These are phyloP conservation scores for Mortierella sp. DNA, from an alignment of 371 early-diverging fungal genomes.

Conservation along the genomic window DNA sequence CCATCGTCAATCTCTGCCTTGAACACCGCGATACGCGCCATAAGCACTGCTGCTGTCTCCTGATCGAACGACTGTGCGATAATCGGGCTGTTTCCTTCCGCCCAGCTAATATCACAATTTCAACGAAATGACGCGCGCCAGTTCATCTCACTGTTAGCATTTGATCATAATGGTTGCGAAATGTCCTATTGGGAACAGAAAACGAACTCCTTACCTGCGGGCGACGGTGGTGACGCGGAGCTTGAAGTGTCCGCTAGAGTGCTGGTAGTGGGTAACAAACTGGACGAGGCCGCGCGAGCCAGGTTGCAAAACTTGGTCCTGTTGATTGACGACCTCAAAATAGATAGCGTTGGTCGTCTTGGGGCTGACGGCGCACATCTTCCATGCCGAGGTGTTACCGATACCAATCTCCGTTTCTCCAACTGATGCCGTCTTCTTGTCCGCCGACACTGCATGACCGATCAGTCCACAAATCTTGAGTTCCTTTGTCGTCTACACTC, in stretches of 20 bases:
- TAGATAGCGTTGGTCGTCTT: constrained; percentile 92
- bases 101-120: constrained; percentile 68
- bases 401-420: constrained; percentile 99
- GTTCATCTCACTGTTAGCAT: neutral
- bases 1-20: constrained; percentile 99
- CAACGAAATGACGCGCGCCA: neutral
- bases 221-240: constrained; percentile 97
- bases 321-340: constrained; percentile 96
- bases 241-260: constrained; percentile 91
- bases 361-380: constrained; percentile 91
- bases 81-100: constrained; percentile 90
- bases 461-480: constrained; percentile 96
- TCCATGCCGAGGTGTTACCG: constrained; percentile 96
- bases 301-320: constrained; percentile 84
- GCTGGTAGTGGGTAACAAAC: constrained; percentile 97
- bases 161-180: too few species aligned
- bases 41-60: constrained; percentile 98
- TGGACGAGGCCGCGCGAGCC: constrained; percentile 94
- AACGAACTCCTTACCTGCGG: constrained; percentile 62
- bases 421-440: constrained; percentile 92
- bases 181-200: neutral
- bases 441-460: constrained; percentile 92
- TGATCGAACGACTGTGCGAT: constrained; percentile 98
- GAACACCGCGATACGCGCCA: constrained; percentile 98
- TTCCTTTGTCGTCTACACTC: constrained; percentile 87